Evolutionary conservation across 2,329 filamentous ascomycete genomes (phyloP).

Genomic region (Neonectria coccinea): DNA sequence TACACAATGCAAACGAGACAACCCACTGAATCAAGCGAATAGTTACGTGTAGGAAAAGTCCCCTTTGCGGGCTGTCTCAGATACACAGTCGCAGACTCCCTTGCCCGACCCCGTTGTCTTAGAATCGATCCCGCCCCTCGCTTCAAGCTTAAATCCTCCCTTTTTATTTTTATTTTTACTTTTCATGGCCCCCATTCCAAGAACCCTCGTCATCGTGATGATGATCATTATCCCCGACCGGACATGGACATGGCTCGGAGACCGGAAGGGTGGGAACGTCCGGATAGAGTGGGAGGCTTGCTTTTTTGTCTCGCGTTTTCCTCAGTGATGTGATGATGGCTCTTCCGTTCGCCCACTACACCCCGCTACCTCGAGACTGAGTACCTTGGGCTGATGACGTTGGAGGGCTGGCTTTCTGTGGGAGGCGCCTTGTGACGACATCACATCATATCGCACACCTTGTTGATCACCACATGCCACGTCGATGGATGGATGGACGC

Average conservation of each 20-base stretch:
- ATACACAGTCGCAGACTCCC: background rate
- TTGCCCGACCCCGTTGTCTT: background rate
- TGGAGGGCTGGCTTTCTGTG: background rate
- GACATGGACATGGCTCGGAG: conserved; percentile 26
- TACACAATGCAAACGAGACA: background rate
- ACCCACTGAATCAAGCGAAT: too few relatives aligned
- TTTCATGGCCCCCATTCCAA: conserved; percentile 4
- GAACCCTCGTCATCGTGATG: background rate
- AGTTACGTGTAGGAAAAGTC: too few relatives aligned
- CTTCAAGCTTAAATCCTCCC: conserved; percentile 14
- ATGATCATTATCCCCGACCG: conserved; percentile 18
- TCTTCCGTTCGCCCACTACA: conserved; percentile 4
- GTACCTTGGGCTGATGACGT: background rate
- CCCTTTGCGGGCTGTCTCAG: background rate
- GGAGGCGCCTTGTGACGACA: conserved; percentile 5
- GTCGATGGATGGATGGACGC: background rate
- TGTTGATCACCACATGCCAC: background rate
- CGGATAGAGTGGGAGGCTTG: background rate
- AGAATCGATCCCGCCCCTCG: background rate
- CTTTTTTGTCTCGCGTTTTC: background rate
- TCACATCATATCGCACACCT: background rate
- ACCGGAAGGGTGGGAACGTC: background rate
- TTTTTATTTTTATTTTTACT: background rate
- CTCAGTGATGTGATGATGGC: too few relatives aligned
- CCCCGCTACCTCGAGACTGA: background rate